Evolutionary conservation across 768 basidiomycete genomes (phyloP), one percentile per base, ranked within the genome.

Genomic region (Panaeolus cyanescens): DNA sequence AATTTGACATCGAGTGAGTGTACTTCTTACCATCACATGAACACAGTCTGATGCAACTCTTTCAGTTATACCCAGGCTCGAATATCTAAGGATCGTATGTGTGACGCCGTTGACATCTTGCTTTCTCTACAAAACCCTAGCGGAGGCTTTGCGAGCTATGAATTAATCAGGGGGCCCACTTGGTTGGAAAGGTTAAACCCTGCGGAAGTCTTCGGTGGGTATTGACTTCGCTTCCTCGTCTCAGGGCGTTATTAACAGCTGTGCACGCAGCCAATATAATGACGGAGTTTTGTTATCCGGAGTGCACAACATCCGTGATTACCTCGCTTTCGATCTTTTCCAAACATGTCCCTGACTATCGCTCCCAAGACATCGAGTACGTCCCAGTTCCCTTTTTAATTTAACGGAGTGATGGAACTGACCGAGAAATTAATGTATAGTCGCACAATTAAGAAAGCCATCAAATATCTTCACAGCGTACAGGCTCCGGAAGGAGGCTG

Each of bases 61-160:
- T 28, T 28, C 25, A 94, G 92, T 56, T 89, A 84, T 67, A 86
- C 88, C 0, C 88, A 92, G 2, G 86, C 93, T 66, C 77, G 87
- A 1, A 81, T 98, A 33, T 86, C 88, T 1, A 85, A 91, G 55
- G 78, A 83, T 32, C 84, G 96, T 12, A 79, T 99, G 69, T 89
- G 84, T 67, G 92, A 95, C 72, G 85, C 93, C 0, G 88, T 97
- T 34, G 95, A 98, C 70, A 82, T 92, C 8, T 71, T 99, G 68
- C 79, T 99, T 5, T 84, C 85, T 13, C 75, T 98, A 76, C 96
- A 97, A 74, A 97, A 98, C 72, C 70, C 83, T 0, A 79, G 86
- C 56, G 96, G 96, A 8, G 96, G 96, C 0, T 97, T 91, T 71
- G 95, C 96, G n/a, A 92, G 89, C 67, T 99, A 99, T 68, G 96